Base-by-base conservation (phyloP, 192 early-diverging fungal genomes). In the Dispira simplex region DNA sequence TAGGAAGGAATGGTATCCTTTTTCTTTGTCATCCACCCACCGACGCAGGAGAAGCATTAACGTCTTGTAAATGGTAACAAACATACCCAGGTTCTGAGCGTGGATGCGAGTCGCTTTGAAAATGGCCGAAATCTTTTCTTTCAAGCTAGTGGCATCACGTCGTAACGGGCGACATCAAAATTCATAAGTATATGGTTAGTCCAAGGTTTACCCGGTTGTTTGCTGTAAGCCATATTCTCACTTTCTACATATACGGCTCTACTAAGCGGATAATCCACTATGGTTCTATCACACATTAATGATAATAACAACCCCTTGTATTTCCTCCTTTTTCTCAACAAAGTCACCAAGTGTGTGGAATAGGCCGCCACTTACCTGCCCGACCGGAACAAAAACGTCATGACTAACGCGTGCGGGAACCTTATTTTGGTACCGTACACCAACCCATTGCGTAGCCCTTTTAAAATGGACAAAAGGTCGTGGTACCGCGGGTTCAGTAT, bases 391-490 rank as follows among this genome's bases (percentile, higher is more conserved):
- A 98, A 73, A 60, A 98, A 74, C 10, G 95, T 93, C 94, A 97
- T 97, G 62, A 97, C 92, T 0, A 97, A 71, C 18, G 93, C 93
- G 71, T 97, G 93, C n/a, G 93, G 93, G 65, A 96, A 95, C 48
- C 95, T 78, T 63, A 98, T 85, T 74, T 96, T 93, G 52, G 93
- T 89, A 39, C 93, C 95, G 65, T 98, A 98, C 11, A 98, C 95
- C 49, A 91, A 81, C 64, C 95, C 95, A 71, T 93, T 98, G 63
- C 95, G 81, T 63, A 90, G 86, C 21, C 91, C 91, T 71, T 96
- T 96, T 55, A 96, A 71, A 44, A 96, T 84, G 27, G 89, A 73
- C 46, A 96, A 77, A 11, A 88, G 28, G 63, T 90, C 87, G 75
- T 88, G 88, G 77, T 89, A 82, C 60, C 77, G 73, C n/a, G 90